Conservation (phyloP, 257 asterid genomes). For the Leonotis leonurus region DNA sequence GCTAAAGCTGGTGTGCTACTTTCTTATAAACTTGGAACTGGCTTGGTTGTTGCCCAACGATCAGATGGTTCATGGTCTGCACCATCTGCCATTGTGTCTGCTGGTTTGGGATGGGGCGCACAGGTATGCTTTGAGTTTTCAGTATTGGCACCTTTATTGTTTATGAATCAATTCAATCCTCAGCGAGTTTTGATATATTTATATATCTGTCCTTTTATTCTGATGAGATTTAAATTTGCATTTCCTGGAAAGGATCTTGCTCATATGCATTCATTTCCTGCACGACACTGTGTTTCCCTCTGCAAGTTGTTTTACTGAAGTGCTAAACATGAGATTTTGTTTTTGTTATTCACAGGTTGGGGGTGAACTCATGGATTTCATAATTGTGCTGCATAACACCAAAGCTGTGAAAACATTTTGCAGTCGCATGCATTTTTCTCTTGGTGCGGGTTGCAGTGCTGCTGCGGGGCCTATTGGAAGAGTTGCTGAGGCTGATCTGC, state of each 20-base stretch:
- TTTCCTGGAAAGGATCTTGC: not conserved
- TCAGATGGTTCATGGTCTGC: slow-evolving; percentile 99
- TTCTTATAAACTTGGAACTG: slow-evolving; percentile 88
- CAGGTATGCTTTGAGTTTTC: slow-evolving; percentile 46
- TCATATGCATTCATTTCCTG: not conserved
- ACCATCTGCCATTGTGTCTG: slow-evolving; percentile 87
- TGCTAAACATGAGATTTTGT: not conserved
- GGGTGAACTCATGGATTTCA: slow-evolving; percentile 95
- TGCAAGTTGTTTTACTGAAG: not conserved
- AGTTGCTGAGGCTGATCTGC: slow-evolving; percentile 89
- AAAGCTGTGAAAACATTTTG: slow-evolving; percentile 94
- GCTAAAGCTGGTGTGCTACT: slow-evolving; percentile 85
- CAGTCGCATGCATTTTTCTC: slow-evolving; percentile 96
- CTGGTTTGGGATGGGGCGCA: slow-evolving; percentile 99
- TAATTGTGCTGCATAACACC: slow-evolving; percentile 77
- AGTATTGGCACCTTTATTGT: not conserved
- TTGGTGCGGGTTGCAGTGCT: slow-evolving; percentile 99
- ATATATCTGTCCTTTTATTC: not conserved
- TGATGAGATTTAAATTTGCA: not conserved
- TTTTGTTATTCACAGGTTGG: slow-evolving; percentile 51
- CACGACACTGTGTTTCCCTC: not conserved
- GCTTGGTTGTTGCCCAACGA: slow-evolving; percentile 83
- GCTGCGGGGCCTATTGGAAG: slow-evolving; percentile 99
- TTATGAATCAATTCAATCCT: too few relatives aligned
- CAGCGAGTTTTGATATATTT: not conserved